A percentile compares a stretch with the other conserved stretches of the same genome.
Conservation (phyloP, 805 yeast species). For the Naumovozyma castellii region DNA sequence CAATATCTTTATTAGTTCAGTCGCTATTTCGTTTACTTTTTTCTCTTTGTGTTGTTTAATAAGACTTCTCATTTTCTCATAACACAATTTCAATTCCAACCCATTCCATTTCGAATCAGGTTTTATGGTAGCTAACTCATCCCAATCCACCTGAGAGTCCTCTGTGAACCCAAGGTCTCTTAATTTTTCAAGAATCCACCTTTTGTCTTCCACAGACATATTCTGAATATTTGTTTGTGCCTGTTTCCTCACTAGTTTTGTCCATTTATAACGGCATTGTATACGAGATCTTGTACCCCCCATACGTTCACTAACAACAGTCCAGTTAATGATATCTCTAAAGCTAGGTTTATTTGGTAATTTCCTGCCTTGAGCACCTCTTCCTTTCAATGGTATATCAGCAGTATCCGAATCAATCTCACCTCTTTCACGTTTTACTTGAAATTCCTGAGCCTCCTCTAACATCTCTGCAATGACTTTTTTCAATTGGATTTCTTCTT, state of each 20-base stretch:
- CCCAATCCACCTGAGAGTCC: slow-evolving; percentile 45
- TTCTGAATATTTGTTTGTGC: slow-evolving; percentile 36
- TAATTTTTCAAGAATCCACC: slow-evolving; percentile 41
- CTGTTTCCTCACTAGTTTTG: slow-evolving; percentile 60
- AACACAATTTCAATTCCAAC: slow-evolving; percentile 50
- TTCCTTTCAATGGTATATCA: slow-evolving; percentile 8
- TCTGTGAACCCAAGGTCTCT: slow-evolving; percentile 36
- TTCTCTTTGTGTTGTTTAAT: slow-evolving; percentile 41
- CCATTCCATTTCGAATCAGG: slow-evolving; percentile 46
- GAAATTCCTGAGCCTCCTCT: slow-evolving; percentile 22
- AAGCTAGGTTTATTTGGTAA: slow-evolving; percentile 18
- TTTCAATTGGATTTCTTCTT: slow-evolving; percentile 58
- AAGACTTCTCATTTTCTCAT: slow-evolving; percentile 47
- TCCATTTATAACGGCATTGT: slow-evolving; percentile 95
- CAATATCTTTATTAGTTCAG: slow-evolving; percentile 17
- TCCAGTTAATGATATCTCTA: slow-evolving; percentile 69
- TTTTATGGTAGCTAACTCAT: slow-evolving; percentile 39
- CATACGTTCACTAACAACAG: slow-evolving; percentile 81
- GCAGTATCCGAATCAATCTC: slow-evolving; percentile 12
- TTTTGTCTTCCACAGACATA: slow-evolving; percentile 39
- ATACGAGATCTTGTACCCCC: slow-evolving; percentile 82
- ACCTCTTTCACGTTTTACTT: slow-evolving; percentile 9
- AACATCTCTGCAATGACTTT: slow-evolving; percentile 45
- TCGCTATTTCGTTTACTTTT: slow-evolving; percentile 29
- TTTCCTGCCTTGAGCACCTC: slow-evolving; percentile 17